These are phyloP conservation scores for Magnaporthales sp. DNA, from an alignment of 2,329 filamentous ascomycete genomes.

Conservation along the genomic window DNA sequence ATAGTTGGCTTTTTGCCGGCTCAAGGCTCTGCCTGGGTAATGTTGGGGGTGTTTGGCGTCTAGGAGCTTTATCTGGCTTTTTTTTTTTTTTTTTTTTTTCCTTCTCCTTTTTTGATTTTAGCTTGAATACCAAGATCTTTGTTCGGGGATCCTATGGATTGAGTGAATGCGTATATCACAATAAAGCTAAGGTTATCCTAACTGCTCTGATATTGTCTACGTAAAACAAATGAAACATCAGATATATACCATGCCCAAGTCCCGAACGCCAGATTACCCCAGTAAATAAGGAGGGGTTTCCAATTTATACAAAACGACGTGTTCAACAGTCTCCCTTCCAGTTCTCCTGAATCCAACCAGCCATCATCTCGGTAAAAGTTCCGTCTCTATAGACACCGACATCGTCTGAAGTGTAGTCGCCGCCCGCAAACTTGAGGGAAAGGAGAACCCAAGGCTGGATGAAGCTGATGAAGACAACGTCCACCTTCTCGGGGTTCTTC, in stretches of 20 bases:
- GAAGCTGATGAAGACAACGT: conserved; percentile 88
- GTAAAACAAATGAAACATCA: background rate
- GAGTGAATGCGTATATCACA: background rate
- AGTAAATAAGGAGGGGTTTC: background rate
- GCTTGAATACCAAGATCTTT: background rate
- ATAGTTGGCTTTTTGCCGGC: conserved; percentile 13
- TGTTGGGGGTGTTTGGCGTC: conserved; percentile 3
- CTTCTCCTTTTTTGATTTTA: background rate
- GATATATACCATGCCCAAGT: background rate
- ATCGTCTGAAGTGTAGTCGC: conserved; percentile 37
- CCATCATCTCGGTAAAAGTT: conserved; percentile 46
- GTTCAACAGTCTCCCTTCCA: conserved; percentile 42
- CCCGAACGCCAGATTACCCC: background rate
- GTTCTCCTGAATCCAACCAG: conserved; percentile 48
- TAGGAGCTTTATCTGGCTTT: background rate
- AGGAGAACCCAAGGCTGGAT: conserved; percentile 73
- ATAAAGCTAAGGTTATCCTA: background rate
- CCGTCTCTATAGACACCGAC: conserved; percentile 43
- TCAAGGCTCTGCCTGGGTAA: background rate
- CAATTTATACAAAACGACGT: background rate
- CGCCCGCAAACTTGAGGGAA: conserved; percentile 56
- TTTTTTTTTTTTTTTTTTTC: background rate
- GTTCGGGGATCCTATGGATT: background rate
- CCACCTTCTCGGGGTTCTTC: conserved; percentile 60
- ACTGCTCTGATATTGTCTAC: background rate